Base-by-base conservation (phyloP, 2,329 filamentous ascomycete species). In the Cyphellophora europaea region DNA sequence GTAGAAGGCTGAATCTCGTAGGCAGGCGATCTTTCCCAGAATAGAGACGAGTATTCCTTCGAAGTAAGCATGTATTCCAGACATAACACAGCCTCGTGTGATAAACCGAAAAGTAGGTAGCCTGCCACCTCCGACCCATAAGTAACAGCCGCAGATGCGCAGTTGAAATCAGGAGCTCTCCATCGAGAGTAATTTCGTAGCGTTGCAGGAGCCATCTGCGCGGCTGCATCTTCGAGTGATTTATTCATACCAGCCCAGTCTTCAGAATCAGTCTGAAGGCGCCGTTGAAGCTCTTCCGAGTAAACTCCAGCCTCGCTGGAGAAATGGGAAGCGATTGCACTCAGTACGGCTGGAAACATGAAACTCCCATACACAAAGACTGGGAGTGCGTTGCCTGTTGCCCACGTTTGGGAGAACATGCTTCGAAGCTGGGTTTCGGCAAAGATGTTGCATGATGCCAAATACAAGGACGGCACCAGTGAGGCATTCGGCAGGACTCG, bases 341-440 rank as follows among this genome's bases (percentile, higher is more conserved):
- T 38, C 11, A 46, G 19, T n/a, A 40, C 33, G 23, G 35, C 42
- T 10, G 43, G 43, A 27, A 46, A 42, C 42, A 44, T 42, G 17
- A 44, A 32, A 17, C 38, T 41, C n/a, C 43, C 43, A 31, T 42
- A 46, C 12, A 46, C 43, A 33, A 46, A 46, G 10, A 46, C 10
- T 11, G 38, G 35, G 13, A 11, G 21, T 3, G 19, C 13, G 8
- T 8, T 11, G 17, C 12, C 4, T 12, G 25, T 19, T 29, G n/a
- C 6, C 5, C 14, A 27, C 23, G 11, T 29, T 14, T 2, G 19
- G 12, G 16, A 18, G 16, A 25, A 25, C 18, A 33, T 27, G n/a
- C 11, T 19, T 35, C 11, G 14, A 19, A 17, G n/a, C 23, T n/a
- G 23, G 11, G n/a, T 27, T 30, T 27, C 15, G 32, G 30, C 16